Conservation (phyloP, 2,329 filamentous ascomycete species). For the Aureobasidium sp. region DNA sequence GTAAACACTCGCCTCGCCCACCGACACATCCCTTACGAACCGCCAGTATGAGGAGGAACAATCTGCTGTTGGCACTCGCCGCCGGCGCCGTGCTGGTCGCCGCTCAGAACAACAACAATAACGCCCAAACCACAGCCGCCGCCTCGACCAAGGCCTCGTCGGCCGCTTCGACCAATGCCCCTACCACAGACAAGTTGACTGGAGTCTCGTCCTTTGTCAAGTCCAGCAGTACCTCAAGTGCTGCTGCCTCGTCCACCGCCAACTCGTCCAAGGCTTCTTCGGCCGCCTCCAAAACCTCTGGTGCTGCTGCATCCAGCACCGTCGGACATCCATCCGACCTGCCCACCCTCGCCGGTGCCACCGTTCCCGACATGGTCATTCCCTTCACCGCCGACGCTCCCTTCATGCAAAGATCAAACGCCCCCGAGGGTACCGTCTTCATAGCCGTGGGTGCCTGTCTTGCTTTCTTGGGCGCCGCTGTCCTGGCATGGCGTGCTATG, state of each 20-base stretch:
- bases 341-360: conserved; percentile 49
- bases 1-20: conserved; percentile 1
- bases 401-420: conserved; percentile 78
- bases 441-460: conserved; percentile 87
- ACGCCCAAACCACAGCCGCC: not conserved
- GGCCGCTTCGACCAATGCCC: not conserved
- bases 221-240: not conserved
- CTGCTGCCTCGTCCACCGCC: not conserved
- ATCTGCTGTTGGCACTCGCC: not conserved
- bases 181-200: conserved; percentile 3
- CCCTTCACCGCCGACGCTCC: conserved; percentile 78
- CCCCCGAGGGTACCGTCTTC: conserved; percentile 92
- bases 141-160: not conserved
- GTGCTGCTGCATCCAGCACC: not conserved
- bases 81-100: conserved; percentile 1
- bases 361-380: conserved; percentile 62
- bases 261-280: not conserved
- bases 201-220: conserved; percentile 1
- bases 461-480: conserved; percentile 70
- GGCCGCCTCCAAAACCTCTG: not conserved
- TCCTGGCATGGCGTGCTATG: conserved; percentile 80
- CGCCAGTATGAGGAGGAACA: not conserved
- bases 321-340: conserved; percentile 31
- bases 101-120: conserved; percentile 4
- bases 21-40: not conserved